phyloP scores from a whole-genome alignment of 106 monocot genomes.

The Phalaenopsis aphrodite region DNA sequence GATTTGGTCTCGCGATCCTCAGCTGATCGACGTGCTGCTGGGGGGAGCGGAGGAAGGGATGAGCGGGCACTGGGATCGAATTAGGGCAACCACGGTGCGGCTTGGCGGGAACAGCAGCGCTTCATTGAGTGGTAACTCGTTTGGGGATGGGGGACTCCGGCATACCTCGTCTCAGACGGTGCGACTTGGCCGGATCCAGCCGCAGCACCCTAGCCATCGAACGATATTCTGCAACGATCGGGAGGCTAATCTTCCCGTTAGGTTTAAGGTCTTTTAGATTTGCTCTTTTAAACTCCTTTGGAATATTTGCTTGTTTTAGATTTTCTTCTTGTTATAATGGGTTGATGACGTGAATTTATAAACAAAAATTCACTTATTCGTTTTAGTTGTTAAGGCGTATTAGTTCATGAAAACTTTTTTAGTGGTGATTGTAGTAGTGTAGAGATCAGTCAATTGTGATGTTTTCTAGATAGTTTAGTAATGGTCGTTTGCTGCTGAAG shows the following conservation, averaged over 20 bases:
- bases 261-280: conserved; percentile 52
- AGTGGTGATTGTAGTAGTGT: neutral
- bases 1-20: neutral
- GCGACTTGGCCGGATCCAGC: conserved; percentile 78
- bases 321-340: neutral
- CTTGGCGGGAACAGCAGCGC: neutral
- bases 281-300: neutral
- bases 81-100: conserved; percentile 7
- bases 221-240: conserved; percentile 89
- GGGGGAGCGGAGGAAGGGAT: neutral
- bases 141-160: conserved; percentile 15
- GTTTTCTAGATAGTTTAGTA: neutral
- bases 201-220: conserved; percentile 79
- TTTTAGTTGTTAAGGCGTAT: neutral
- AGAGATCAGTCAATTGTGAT: neutral
- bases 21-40: neutral
- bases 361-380: neutral
- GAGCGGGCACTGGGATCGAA: conserved; percentile 1
- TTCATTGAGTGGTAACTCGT: neutral
- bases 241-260: conserved; percentile 61
- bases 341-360: neutral
- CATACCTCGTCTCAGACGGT: conserved; percentile 42
- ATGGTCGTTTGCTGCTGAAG: neutral
- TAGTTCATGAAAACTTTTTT: neutral
- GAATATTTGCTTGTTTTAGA: neutral